Conservation (phyloP, 129 eudicot genomes). For the Oenanthe sinensis region DNA sequence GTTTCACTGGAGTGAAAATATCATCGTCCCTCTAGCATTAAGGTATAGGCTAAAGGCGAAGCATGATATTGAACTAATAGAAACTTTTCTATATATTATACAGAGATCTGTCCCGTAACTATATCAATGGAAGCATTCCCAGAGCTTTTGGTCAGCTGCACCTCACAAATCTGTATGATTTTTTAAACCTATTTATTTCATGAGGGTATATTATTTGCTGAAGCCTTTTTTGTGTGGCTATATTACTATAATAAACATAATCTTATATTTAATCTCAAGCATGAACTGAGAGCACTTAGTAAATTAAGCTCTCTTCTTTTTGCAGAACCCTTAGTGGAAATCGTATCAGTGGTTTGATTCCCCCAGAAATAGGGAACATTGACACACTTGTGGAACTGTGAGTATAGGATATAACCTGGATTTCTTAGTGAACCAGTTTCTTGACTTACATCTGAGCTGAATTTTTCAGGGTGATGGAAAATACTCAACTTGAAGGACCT, state of each 20-base stretch:
- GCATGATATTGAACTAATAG: too few relatives aligned
- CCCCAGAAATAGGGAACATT: conserved; percentile 63
- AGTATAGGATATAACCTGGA: conserved; percentile 16
- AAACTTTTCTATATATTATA: neutral
- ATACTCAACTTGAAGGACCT: conserved; percentile 57
- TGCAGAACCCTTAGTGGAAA: conserved; percentile 64
- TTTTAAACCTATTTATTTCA: neutral
- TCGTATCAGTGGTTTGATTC: conserved; percentile 61
- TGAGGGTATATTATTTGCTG: neutral
- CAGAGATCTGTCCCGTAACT: conserved; percentile 79
- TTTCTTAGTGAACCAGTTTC: neutral
- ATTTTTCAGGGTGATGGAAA: conserved; percentile 54
- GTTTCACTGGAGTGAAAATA: too few relatives aligned
- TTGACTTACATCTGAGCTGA: neutral
- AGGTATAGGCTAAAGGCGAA: too few relatives aligned
- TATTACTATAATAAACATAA: neutral
- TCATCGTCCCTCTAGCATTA: too few relatives aligned
- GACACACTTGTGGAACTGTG: conserved; percentile 65
- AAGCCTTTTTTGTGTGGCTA: neutral
- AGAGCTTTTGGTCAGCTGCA: conserved; percentile 36
- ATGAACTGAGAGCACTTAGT: neutral
- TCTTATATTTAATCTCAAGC: neutral
- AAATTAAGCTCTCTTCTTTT: neutral
- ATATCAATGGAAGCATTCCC: conserved; percentile 74
- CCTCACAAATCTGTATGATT: conserved; percentile 47